phyloP scores from a whole-genome alignment of 1,139 yeast genomes.

The Geotrichum siamense region DNA sequence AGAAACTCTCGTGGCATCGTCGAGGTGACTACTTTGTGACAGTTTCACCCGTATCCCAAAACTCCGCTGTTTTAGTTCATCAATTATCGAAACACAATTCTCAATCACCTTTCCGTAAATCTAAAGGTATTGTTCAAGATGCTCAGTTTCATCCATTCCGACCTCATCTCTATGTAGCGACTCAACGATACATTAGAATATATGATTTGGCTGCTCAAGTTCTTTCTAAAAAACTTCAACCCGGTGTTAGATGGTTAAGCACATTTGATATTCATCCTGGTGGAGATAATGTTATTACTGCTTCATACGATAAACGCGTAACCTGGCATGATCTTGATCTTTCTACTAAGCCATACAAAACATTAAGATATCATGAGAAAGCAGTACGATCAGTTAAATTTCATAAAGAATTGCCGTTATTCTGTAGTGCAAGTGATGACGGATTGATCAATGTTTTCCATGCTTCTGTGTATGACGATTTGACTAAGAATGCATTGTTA shows the following conservation, averaged over 20 bases:
- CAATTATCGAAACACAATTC: slow-evolving; percentile 90
- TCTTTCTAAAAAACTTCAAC: slow-evolving; percentile 73
- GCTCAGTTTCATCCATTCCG: slow-evolving; percentile 96
- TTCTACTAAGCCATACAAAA: slow-evolving; percentile 85
- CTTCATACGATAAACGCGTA: slow-evolving; percentile 90
- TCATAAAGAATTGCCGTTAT: slow-evolving; percentile 85
- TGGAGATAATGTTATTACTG: slow-evolving; percentile 89
- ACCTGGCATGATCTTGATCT: slow-evolving; percentile 97
- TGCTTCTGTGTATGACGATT: slow-evolving; percentile 92
- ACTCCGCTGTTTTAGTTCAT: slow-evolving; percentile 85
- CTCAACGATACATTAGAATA: slow-evolving; percentile 84
- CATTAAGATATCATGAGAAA: slow-evolving; percentile 86
- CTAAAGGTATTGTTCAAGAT: slow-evolving; percentile 91
- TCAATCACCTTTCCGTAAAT: slow-evolving; percentile 93
- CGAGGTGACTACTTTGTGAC: slow-evolving; percentile 95
- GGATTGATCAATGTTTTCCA: slow-evolving; percentile 92
- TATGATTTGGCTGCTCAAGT: slow-evolving; percentile 86
- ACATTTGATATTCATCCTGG: slow-evolving; percentile 90
- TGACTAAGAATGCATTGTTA: slow-evolving; percentile 88
- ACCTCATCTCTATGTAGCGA: slow-evolving; percentile 89
- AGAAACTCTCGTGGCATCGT: slow-evolving; percentile 90
- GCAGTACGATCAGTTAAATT: slow-evolving; percentile 85
- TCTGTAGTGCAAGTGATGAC: slow-evolving; percentile 96
- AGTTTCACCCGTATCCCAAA: slow-evolving; percentile 83
- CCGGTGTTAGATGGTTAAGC: slow-evolving; percentile 95